Evolutionary conservation across 1,139 yeast genomes (phyloP).

Genomic region (Sugiyamaella grinbergsii): DNA sequence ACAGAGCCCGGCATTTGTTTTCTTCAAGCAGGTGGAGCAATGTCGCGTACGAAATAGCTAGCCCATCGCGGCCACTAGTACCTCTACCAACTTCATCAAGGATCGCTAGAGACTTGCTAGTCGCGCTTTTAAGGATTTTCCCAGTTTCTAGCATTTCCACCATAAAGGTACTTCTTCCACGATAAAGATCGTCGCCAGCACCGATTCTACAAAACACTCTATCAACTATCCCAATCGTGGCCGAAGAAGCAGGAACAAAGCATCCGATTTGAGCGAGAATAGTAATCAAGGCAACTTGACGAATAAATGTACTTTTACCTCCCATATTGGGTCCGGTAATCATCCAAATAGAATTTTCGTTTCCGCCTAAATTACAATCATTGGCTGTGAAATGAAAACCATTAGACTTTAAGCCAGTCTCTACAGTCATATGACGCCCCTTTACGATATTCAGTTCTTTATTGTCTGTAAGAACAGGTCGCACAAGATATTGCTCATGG

Average conservation of each 20-base stretch:
- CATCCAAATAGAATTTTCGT: slow-evolving; percentile 56
- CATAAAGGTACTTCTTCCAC: slow-evolving; percentile 92
- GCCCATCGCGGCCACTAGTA: slow-evolving; percentile 85
- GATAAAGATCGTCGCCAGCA: slow-evolving; percentile 84
- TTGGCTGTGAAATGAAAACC: slow-evolving; percentile 64
- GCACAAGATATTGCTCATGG: slow-evolving; percentile 58
- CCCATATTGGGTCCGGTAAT: slow-evolving; percentile 98
- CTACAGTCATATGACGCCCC: slow-evolving; percentile 92
- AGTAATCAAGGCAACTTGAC: slow-evolving; percentile 84
- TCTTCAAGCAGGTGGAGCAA: slow-evolving; percentile 56
- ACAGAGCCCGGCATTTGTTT: slow-evolving; percentile 73
- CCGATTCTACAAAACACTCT: slow-evolving; percentile 82
- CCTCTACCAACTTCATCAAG: slow-evolving; percentile 98
- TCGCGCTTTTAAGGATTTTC: slow-evolving; percentile 73
- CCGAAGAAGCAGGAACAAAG: slow-evolving; percentile 78
- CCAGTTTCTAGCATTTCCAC: slow-evolving; percentile 98
- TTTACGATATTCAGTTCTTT: slow-evolving; percentile 45
- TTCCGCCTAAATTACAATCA: slow-evolving; percentile 50
- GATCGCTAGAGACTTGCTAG: slow-evolving; percentile 75
- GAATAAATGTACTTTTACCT: slow-evolving; percentile 86
- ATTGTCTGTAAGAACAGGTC: slow-evolving; percentile 62
- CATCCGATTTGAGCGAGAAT: slow-evolving; percentile 92
- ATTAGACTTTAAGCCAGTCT: slow-evolving; percentile 57
- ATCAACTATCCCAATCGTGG: slow-evolving; percentile 79
- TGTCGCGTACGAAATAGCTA: slow-evolving; percentile 86